These are phyloP conservation scores for Circinella minor DNA, from an alignment of 371 early-diverging fungal species.

Conservation along the genomic window DNA sequence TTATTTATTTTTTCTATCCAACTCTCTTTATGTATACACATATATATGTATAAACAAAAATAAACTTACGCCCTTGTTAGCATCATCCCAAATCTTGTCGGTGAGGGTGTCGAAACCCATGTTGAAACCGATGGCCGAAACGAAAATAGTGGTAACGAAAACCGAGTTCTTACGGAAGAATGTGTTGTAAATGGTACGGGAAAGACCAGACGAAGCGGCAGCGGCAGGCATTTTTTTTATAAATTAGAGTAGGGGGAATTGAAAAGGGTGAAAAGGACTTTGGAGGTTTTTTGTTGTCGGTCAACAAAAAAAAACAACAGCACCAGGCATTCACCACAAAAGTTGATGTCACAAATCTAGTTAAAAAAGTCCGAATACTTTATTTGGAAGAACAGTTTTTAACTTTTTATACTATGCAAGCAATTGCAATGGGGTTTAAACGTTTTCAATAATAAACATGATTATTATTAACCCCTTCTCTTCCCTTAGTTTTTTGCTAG, in stretches of 20 bases:
- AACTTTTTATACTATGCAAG: too few species aligned
- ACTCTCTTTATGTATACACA: too few species aligned
- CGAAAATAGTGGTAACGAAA: slow-evolving; percentile 76
- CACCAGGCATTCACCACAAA: background rate
- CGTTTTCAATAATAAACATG: too few species aligned
- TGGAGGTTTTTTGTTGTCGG: background rate
- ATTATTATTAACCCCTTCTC: too few species aligned
- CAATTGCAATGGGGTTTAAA: too few species aligned
- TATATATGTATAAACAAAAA: too few species aligned
- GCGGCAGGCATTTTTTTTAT: slow-evolving; percentile 44
- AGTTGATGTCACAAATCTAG: background rate
- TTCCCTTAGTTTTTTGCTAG: too few species aligned
- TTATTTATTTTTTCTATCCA: too few species aligned
- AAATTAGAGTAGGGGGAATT: slow-evolving; percentile 7
- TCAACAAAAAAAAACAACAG: background rate
- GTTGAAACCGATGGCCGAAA: slow-evolving; percentile 80
- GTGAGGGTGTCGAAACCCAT: slow-evolving; percentile 73
- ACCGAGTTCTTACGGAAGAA: slow-evolving; percentile 77
- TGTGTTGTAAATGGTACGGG: slow-evolving; percentile 67
- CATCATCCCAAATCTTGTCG: slow-evolving; percentile 74
- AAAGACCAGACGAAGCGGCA: slow-evolving; percentile 39
- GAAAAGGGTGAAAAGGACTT: slow-evolving; percentile 3
- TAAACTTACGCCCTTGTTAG: slow-evolving; percentile 85
- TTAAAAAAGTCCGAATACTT: too few species aligned
- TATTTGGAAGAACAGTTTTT: too few species aligned